phyloP scores from a whole-genome alignment of 257 asterid genomes.

The Jaltomata sinuosa region DNA sequence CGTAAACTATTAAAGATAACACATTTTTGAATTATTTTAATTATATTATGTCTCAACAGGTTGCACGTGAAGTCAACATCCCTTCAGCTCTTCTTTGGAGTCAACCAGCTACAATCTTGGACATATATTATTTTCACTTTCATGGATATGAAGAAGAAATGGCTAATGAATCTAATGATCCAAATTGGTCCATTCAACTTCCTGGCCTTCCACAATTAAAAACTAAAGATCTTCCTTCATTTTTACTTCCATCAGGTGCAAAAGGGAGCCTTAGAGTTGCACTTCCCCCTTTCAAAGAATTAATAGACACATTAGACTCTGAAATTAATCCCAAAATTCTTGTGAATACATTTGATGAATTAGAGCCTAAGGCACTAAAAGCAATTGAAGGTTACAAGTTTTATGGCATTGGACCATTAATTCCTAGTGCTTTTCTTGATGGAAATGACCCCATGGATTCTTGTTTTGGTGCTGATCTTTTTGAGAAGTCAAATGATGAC shows the following conservation, averaged over 20 bases:
- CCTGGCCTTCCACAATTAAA: constrained; percentile 19
- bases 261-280: background rate
- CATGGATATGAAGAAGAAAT: constrained; percentile 14
- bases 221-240: constrained; percentile 22
- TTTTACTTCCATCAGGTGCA: constrained; percentile 12
- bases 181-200: constrained; percentile 15
- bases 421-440: constrained; percentile 12
- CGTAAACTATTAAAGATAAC: background rate
- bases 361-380: constrained; percentile 10
- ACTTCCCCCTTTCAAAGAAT: constrained; percentile 8
- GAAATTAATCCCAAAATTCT: constrained; percentile 4
- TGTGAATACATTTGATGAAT: constrained; percentile 20
- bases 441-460: constrained; percentile 6
- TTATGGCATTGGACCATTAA: constrained; percentile 28
- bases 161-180: background rate
- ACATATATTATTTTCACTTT: constrained; percentile 20
- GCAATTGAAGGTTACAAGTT: constrained; percentile 14
- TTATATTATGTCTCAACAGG: background rate
- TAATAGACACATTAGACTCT: constrained; percentile 8
- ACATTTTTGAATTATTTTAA: background rate
- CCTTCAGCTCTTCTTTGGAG: constrained; percentile 30
- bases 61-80: constrained; percentile 27
- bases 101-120: constrained; percentile 26
- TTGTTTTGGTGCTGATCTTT: constrained; percentile 10
- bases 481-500: constrained; percentile 4